Percentiles rank a stretch among this genome's conserved stretches.
These are phyloP conservation scores for Saturnispora sanitii DNA, from an alignment of 805 yeast species.

Conservation along the genomic window DNA sequence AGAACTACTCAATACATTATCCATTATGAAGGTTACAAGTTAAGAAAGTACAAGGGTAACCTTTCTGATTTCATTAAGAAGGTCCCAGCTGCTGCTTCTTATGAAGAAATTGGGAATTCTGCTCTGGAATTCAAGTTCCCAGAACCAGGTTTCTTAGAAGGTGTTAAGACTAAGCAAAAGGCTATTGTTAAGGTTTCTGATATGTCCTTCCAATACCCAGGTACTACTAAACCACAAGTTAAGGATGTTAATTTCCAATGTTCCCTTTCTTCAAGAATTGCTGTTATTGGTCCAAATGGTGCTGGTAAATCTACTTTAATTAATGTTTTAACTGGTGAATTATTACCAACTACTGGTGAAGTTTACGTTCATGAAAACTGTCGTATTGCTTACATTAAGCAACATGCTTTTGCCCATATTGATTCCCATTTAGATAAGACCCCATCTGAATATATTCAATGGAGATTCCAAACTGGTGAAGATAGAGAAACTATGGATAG, in stretches of 20 bases:
- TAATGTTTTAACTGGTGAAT: constrained; percentile 98
- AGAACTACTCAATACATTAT: constrained; percentile 95
- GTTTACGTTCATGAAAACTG: constrained; percentile 99
- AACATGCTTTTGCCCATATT: constrained; percentile 99
- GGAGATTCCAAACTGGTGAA: constrained; percentile 99
- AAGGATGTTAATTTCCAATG: constrained; percentile 92
- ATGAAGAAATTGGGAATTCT: constrained; percentile 98
- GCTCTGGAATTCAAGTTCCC: constrained; percentile 96
- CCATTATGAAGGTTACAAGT: constrained; percentile 99
- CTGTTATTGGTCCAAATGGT: constrained; percentile 99
- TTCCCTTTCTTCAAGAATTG: constrained; percentile 98
- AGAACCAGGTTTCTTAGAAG: constrained; percentile 99
- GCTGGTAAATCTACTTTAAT: constrained; percentile 99
- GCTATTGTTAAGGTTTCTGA: constrained; percentile 96
- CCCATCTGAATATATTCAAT: constrained; percentile 99
- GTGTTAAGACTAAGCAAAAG: constrained; percentile 99
- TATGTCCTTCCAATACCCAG: constrained; percentile 99
- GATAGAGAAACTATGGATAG: constrained; percentile 99
- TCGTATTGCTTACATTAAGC: constrained; percentile 99
- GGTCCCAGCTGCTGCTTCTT: constrained; percentile 97
- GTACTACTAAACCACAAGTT: constrained; percentile 95
- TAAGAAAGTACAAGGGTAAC: constrained; percentile 99
- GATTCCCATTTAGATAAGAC: constrained; percentile 98
- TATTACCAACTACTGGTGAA: constrained; percentile 96
- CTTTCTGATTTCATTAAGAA: constrained; percentile 96